A percentile compares a stretch with the other conserved stretches of the same genome.
Conservation (phyloP, 345 rosid genomes). For the Angophora floribunda region DNA sequence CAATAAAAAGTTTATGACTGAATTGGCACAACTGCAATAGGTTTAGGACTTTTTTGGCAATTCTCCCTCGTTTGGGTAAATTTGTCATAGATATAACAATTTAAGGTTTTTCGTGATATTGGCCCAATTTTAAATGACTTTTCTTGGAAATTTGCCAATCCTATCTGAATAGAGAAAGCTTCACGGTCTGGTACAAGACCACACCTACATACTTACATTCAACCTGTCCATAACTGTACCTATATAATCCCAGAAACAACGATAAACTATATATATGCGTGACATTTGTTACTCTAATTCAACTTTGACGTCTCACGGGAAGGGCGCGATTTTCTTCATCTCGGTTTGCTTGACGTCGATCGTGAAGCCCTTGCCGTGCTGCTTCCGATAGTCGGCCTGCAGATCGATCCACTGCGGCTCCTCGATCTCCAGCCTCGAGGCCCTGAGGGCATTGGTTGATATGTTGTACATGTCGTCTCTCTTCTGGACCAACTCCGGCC, state of each 20-base stretch:
- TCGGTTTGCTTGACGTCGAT: constrained; percentile 25
- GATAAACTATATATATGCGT: background rate
- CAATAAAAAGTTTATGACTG: too few species aligned
- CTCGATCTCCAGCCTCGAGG: constrained; percentile 30
- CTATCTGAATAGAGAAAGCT: background rate
- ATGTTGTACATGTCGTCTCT: constrained; percentile 47
- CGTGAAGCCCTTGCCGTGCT: constrained; percentile 50
- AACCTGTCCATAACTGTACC: background rate
- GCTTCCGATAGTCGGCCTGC: constrained; percentile 66
- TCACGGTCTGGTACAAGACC: background rate
- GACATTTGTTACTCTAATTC: background rate
- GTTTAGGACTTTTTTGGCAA: too few species aligned
- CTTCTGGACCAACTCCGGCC: constrained; percentile 27
- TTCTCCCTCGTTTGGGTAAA: too few species aligned
- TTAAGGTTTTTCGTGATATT: too few species aligned
- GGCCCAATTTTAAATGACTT: background rate
- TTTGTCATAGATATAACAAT: too few species aligned
- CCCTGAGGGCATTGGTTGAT: constrained; percentile 16
- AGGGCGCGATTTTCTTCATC: constrained; percentile 34
- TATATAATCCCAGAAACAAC: background rate
- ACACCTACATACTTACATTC: background rate
- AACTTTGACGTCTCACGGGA: constrained; percentile 9
- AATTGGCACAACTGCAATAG: too few species aligned
- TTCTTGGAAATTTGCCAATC: background rate
- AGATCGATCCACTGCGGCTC: constrained; percentile 46